phyloP scores from a whole-genome alignment of 139 green algal species.

The Coelastrella sp. region DNA sequence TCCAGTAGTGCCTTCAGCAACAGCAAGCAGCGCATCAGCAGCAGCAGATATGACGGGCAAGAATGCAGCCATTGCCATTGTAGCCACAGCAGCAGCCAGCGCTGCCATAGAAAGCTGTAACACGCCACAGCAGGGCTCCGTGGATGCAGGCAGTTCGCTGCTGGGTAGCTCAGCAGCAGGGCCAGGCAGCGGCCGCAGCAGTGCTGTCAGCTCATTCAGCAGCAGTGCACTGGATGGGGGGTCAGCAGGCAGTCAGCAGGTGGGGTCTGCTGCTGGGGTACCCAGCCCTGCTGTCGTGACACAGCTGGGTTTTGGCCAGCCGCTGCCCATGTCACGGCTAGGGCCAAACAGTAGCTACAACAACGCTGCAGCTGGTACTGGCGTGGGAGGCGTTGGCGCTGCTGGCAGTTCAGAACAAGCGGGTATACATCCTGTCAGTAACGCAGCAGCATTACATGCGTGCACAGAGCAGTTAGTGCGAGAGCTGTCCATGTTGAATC shows the following conservation, averaged over 20 bases:
- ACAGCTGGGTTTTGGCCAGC: too few species aligned
- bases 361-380: background rate
- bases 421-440: background rate
- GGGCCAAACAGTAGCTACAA: too few species aligned
- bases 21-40: background rate
- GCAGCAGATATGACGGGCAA: constrained; percentile 24
- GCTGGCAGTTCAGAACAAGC: background rate
- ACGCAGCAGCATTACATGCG: background rate
- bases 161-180: background rate
- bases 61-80: constrained; percentile 30
- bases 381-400: background rate
- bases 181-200: background rate
- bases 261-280: background rate
- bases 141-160: background rate
- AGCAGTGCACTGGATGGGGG: background rate
- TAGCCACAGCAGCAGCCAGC: constrained; percentile 34
- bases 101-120: constrained; percentile 32
- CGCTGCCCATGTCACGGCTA: too few species aligned
- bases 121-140: background rate
- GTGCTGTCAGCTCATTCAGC: background rate
- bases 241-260: background rate
- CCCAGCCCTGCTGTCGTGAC: too few species aligned
- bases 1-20: background rate
- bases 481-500: constrained; percentile 30
- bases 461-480: constrained; percentile 42